phyloP scores from a whole-genome alignment of 1,284 basidiomycete species.

The Rhodotorula glutinis region DNA sequence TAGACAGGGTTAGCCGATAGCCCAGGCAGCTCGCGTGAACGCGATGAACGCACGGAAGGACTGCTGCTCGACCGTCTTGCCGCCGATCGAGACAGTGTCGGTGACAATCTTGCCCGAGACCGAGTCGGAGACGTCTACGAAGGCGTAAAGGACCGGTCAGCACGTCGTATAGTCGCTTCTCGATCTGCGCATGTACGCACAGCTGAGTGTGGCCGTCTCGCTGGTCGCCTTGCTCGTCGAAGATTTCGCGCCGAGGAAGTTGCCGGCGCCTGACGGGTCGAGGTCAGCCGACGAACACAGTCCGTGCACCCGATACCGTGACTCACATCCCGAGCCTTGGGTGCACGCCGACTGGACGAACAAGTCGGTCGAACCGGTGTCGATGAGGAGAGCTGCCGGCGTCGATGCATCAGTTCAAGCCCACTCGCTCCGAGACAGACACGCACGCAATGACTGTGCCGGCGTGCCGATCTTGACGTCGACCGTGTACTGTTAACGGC shows the following conservation, averaged over 20 bases:
- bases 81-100: conserved; percentile 7
- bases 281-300: background rate
- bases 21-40: background rate
- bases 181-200: background rate
- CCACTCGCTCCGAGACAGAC: no score
- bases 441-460: background rate
- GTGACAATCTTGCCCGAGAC: background rate
- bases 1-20: background rate
- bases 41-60: background rate
- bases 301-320: no score
- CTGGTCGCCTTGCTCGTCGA: background rate
- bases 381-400: background rate
- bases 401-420: no score
- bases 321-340: background rate
- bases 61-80: conserved; percentile 1
- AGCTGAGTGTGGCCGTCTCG: background rate
- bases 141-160: no score
- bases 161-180: no score
- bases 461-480: background rate
- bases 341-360: background rate
- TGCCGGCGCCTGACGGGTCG: background rate
- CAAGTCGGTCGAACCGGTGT: conserved; percentile 14
- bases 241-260: background rate
- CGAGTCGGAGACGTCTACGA: conserved; percentile 1
- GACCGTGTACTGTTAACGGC: background rate